Evolutionary conservation across 2,329 filamentous ascomycete species (phyloP), one percentile per base, ranked within the genome.

Genomic region (Phialophora tarda): DNA sequence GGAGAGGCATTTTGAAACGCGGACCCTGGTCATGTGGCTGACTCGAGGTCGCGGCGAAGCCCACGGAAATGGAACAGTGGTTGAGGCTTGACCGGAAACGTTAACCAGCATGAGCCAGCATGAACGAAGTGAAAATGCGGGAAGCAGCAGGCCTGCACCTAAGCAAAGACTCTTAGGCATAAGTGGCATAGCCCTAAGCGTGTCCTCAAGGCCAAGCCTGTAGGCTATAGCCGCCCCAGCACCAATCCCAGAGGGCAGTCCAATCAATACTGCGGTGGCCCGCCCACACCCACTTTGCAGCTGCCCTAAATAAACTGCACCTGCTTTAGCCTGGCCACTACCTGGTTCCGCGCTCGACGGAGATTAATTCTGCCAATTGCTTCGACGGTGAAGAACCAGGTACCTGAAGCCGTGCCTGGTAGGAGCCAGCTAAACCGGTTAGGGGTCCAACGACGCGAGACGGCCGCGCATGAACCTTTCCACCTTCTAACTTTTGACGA

Each of bases 351-450:
- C 60, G 60, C 23, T n/a, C 24, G 60, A 26, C 59, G 59, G 60
- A 62, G 51, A 62, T 62, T 62, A 56, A 62, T 14, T 55, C 60
- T 56, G 51, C 60, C 60, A 62, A 62, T 62, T 62, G 23, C 50
- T 62, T 51, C 50, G 26, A 34, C 50, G 32, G 38, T 56, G 30
- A 44, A 32, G 50, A 50, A 14, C 55, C 14, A 58, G 55, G 53
- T 55, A 32, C 53, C 53, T 34, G 53, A 55, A 30, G 24, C 53
- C 53, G 38, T 26, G 55, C n/a, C n/a, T 61, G 23, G 55, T 23
- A 44, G 55, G 34, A 41, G 34, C 21, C 30, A 28, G 59, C 47
- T 34, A 54, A 61, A 54, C 59, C 28, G 14, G 8, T 61, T 61
- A 26, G 21, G 59, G 59, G 32, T 61, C 47, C 59, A 23, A 50